A percentile compares a stretch with the other conserved stretches of the same genome.
Conservation (phyloP, 495 filamentous ascomycete species). For the Tuber magnatum region DNA sequence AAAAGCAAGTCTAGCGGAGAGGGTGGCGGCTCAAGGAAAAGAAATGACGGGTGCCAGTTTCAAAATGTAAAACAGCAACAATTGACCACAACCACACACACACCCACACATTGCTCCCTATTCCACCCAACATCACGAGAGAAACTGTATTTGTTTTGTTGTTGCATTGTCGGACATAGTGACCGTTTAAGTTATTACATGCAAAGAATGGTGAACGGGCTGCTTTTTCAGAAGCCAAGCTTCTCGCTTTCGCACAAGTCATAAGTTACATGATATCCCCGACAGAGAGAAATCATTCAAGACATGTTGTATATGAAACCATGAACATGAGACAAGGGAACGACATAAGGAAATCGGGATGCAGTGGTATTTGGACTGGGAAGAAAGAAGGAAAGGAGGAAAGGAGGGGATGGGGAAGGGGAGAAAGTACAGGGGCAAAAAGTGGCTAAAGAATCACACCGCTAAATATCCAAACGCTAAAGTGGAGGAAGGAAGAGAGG, state of each 20-base stretch:
- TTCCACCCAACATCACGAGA: neutral
- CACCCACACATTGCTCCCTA: neutral
- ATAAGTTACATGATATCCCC: constrained; percentile 5
- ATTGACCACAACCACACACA: neutral
- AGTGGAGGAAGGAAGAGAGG: neutral
- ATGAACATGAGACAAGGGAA: neutral
- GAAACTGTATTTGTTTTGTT: neutral
- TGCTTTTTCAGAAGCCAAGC: neutral
- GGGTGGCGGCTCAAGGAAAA: constrained; percentile 58
- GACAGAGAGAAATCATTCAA: neutral
- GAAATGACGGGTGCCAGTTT: constrained; percentile 69
- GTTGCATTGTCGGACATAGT: neutral
- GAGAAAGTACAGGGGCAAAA: neutral
- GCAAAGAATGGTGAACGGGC: neutral
- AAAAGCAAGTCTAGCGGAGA: constrained; percentile 64
- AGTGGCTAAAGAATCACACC: neutral
- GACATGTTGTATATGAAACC: neutral
- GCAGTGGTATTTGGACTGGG: neutral
- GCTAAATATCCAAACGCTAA: neutral
- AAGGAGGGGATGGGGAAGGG: neutral
- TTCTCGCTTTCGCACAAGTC: constrained; percentile 4
- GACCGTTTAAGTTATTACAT: neutral
- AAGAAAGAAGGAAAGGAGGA: neutral
- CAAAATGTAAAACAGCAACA: constrained; percentile 55
- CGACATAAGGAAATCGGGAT: neutral